Evolutionary conservation across 352 stramenopile species (phyloP).

Genomic region (Phytophthora rubi): DNA sequence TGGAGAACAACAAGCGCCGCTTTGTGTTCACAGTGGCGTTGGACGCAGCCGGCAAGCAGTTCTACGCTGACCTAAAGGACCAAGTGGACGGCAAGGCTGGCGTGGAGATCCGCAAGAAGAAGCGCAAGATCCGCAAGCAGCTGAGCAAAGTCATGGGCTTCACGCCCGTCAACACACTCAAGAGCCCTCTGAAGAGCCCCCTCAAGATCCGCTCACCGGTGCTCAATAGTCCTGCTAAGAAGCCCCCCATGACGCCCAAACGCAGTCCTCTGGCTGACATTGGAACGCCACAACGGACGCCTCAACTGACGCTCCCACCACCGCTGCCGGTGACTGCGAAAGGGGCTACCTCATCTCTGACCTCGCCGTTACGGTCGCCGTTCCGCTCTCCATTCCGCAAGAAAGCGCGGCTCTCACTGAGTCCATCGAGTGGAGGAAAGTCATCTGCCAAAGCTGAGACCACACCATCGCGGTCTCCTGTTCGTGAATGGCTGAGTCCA

Average conservation of each 20-base stretch:
- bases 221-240: slow-evolving; percentile 48
- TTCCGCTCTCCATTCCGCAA: slow-evolving; percentile 84
- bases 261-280: slow-evolving; percentile 52
- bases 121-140: slow-evolving; percentile 82
- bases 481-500: slow-evolving; percentile 75
- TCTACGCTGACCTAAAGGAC: slow-evolving; percentile 67
- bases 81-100: slow-evolving; percentile 68
- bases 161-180: slow-evolving; percentile 72
- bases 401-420: slow-evolving; percentile 51
- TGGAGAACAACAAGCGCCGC: slow-evolving; percentile 65
- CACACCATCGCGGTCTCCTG: slow-evolving; percentile 37
- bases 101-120: slow-evolving; percentile 68
- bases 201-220: slow-evolving; percentile 29
- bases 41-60: slow-evolving; percentile 52
- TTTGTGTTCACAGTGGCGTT: slow-evolving; percentile 69
- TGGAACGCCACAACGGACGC: slow-evolving; percentile 56
- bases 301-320: slow-evolving; percentile 46
- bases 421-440: slow-evolving; percentile 34
- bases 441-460: slow-evolving; percentile 6
- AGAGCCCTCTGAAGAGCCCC: slow-evolving; percentile 53
- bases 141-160: slow-evolving; percentile 68
- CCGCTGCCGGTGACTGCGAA: slow-evolving; percentile 56
- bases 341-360: slow-evolving; percentile 41
- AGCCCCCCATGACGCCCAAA: slow-evolving; percentile 44
- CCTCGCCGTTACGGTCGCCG: slow-evolving; percentile 64